Conservation (phyloP, 139 green algal species). For the Chlamydomonas sp. region DNA sequence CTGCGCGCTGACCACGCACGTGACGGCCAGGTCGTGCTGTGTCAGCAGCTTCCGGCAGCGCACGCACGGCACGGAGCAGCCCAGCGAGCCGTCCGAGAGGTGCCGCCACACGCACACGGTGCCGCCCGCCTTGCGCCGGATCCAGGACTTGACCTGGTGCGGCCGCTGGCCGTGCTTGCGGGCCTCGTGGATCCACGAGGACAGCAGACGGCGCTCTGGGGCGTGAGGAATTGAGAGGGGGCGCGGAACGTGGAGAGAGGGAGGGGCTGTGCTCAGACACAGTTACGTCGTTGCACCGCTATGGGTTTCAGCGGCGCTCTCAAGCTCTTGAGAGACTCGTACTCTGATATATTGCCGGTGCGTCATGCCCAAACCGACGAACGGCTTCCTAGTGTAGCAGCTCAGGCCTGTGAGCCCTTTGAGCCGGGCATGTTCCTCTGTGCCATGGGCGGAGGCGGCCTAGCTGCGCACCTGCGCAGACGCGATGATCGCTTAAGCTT, state of each 20-base stretch:
- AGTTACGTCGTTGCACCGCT: no score
- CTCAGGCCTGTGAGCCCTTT: no score
- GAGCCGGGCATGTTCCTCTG: no score
- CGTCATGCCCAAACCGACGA: no score
- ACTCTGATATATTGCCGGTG: no score
- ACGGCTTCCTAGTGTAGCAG: no score
- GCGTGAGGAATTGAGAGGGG: not conserved
- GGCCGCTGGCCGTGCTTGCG: slow-evolving; percentile 57
- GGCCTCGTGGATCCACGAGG: slow-evolving; percentile 52
- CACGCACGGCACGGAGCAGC: slow-evolving; percentile 69
- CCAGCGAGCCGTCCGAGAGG: slow-evolving; percentile 67
- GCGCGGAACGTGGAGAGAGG: no score
- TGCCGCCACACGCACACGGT: slow-evolving; percentile 65
- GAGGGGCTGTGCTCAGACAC: no score
- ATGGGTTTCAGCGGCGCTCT: no score
- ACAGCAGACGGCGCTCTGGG: slow-evolving; percentile 45
- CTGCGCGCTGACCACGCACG: slow-evolving; percentile 43
- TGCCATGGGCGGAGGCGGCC: no score
- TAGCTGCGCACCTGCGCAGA: slow-evolving; percentile 31
- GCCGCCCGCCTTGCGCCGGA: slow-evolving; percentile 72
- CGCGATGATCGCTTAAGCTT: slow-evolving; percentile 33
- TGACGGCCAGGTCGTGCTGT: slow-evolving; percentile 64
- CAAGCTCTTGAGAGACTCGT: no score
- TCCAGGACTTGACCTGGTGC: slow-evolving; percentile 64
- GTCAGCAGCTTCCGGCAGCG: slow-evolving; percentile 64